phyloP scores from a whole-genome alignment of 2,329 filamentous ascomycete species.

The Aspergillus cejpii region DNA sequence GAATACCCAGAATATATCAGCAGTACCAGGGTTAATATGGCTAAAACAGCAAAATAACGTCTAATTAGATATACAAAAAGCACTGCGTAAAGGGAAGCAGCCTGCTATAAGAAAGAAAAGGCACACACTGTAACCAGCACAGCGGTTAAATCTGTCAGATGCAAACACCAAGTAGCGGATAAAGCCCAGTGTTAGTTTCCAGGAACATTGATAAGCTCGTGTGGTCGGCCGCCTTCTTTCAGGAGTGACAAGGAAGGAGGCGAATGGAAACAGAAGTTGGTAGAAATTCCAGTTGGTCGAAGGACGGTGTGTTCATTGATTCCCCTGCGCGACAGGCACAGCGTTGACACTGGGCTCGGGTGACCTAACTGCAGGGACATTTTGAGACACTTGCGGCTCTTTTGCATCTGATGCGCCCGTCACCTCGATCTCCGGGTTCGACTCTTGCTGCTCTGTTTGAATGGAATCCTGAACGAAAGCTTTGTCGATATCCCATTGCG shows the following conservation, averaged over 20 bases:
- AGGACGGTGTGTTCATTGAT: neutral
- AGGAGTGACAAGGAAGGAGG: neutral
- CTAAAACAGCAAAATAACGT: conserved; percentile 4
- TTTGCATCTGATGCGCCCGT: conserved; percentile 4
- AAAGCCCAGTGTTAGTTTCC: conserved; percentile 3
- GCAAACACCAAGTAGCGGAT: neutral
- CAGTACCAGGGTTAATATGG: neutral
- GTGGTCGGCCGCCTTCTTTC: neutral
- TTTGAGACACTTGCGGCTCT: conserved; percentile 16
- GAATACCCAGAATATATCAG: too few relatives aligned
- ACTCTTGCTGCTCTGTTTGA: conserved; percentile 49
- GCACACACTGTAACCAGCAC: conserved; percentile 19
- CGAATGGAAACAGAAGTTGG: neutral
- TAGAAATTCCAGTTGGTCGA: neutral
- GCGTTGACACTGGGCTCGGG: conserved; percentile 6
- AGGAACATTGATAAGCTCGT: neutral
- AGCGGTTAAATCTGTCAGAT: conserved; percentile 1
- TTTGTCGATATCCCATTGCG: conserved; percentile 89
- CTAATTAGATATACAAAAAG: conserved; percentile 12
- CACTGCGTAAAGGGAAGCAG: conserved; percentile 1
- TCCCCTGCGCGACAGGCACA: neutral
- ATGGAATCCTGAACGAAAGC: conserved; percentile 65
- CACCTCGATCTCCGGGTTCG: conserved; percentile 4
- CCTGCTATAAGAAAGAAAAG: conserved; percentile 5
- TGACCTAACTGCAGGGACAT: conserved; percentile 19